A percentile compares a stretch with the other conserved stretches of the same genome.
These are phyloP conservation scores for Peniophora sp. DNA, from an alignment of 1,284 basidiomycete genomes.

Conservation along the genomic window DNA sequence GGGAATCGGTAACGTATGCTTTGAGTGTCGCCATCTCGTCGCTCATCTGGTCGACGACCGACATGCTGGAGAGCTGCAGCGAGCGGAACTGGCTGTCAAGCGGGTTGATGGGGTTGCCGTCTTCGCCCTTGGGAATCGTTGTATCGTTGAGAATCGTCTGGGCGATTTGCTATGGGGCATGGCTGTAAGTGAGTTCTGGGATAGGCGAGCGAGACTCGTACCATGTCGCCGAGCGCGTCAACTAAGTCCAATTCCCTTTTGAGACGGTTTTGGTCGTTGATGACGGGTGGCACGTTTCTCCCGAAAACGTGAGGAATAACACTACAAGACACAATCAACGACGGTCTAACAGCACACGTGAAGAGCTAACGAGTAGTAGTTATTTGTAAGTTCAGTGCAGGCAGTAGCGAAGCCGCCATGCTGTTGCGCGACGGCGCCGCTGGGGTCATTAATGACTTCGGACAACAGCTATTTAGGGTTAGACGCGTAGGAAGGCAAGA, in stretches of 20 bases:
- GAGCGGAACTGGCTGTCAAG: conserved; percentile 51
- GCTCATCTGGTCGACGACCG: conserved; percentile 32
- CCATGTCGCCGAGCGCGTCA: conserved; percentile 60
- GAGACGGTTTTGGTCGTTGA: conserved; percentile 29
- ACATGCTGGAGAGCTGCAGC: conserved; percentile 45
- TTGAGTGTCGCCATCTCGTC: conserved; percentile 44
- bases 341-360: neutral
- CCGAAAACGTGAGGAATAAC: conserved; percentile 61
- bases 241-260: conserved; percentile 62
- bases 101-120: conserved; percentile 45
- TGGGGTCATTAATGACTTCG: conserved; percentile 42
- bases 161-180: conserved; percentile 40
- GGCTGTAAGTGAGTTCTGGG: conserved; percentile 3
- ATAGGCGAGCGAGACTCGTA: conserved; percentile 14
- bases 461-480: conserved; percentile 34
- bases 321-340: conserved; percentile 19
- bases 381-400: conserved; percentile 38
- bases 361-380: conserved; percentile 47
- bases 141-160: conserved; percentile 44
- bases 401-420: conserved; percentile 31
- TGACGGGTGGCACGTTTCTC: conserved; percentile 38
- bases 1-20: conserved; percentile 46
- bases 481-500: neutral
- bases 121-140: conserved; percentile 27
- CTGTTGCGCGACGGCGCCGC: conserved; percentile 28